Percentiles rank a stretch among this genome's conserved stretches.
Conservation (phyloP, 2,329 filamentous ascomycete genomes). For the Ampelomyces quisqualis region DNA sequence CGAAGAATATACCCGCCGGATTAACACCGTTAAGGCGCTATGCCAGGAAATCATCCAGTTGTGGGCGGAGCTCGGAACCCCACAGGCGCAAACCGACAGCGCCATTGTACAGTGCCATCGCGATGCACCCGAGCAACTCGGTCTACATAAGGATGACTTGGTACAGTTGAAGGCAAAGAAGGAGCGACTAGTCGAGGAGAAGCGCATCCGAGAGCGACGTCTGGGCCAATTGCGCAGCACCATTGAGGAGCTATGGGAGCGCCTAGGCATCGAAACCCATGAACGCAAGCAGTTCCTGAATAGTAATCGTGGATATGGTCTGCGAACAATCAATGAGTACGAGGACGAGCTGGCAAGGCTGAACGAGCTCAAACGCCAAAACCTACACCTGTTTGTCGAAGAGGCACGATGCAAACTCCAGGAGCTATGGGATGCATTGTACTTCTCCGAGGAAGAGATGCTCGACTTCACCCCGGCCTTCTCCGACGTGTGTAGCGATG, state of each 20-base stretch:
- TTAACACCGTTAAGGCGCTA: slow-evolving; percentile 71
- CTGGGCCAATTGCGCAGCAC: slow-evolving; percentile 72
- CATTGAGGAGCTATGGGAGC: slow-evolving; percentile 88
- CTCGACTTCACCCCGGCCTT: slow-evolving; percentile 96
- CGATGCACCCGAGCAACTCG: slow-evolving; percentile 89
- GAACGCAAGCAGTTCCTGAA: slow-evolving; percentile 86
- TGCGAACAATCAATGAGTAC: slow-evolving; percentile 92
- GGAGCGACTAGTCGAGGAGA: slow-evolving; percentile 85
- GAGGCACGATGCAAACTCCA: slow-evolving; percentile 88
- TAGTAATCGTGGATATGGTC: slow-evolving; percentile 83
- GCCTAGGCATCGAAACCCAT: slow-evolving; percentile 76
- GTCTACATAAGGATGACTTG: slow-evolving; percentile 85
- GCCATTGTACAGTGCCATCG: slow-evolving; percentile 86
- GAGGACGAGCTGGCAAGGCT: slow-evolving; percentile 84
- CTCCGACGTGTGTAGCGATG: slow-evolving; percentile 95
- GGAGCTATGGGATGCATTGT: slow-evolving; percentile 91
- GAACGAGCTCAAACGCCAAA: slow-evolving; percentile 91
- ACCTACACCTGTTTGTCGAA: slow-evolving; percentile 93
- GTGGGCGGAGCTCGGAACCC: slow-evolving; percentile 93
- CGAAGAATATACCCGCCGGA: slow-evolving; percentile 87
- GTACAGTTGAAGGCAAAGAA: slow-evolving; percentile 69
- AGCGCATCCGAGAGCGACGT: slow-evolving; percentile 76
- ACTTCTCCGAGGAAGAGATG: slow-evolving; percentile 98
- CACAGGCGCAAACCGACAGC: slow-evolving; percentile 86
- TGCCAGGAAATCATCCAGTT: slow-evolving; percentile 87